Percentiles rank a stretch among this genome's conserved stretches.
Evolutionary conservation across 345 rosid genomes (phyloP).

Genomic region (Adansonia digitata): DNA sequence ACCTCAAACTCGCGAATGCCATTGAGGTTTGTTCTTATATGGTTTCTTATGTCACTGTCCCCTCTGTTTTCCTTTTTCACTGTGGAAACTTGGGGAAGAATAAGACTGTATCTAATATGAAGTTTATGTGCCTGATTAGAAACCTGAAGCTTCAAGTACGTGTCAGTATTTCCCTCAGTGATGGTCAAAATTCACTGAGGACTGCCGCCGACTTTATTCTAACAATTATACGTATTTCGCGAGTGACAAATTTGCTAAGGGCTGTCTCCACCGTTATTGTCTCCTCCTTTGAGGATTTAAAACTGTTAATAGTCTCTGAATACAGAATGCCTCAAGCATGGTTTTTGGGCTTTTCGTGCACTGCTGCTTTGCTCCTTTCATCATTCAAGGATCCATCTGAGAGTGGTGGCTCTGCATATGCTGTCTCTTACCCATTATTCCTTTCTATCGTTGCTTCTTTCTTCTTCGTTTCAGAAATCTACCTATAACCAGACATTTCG

Average conservation of each 20-base stretch:
- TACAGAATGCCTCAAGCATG: not conserved
- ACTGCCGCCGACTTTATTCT: not conserved
- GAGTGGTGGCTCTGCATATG: not conserved
- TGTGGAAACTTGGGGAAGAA: not conserved
- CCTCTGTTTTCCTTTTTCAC: too few relatives aligned
- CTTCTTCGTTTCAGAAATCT: not conserved
- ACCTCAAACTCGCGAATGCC: conserved; percentile 60
- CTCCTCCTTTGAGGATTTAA: not conserved
- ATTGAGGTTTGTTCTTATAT: conserved; percentile 53
- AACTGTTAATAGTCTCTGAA: not conserved
- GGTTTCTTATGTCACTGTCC: not conserved
- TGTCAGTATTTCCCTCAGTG: not conserved
- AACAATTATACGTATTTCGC: not conserved
- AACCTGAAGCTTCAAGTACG: not conserved
- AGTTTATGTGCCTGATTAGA: not conserved
- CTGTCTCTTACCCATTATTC: not conserved
- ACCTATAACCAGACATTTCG: not conserved
- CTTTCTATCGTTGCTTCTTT: not conserved
- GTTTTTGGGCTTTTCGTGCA: not conserved
- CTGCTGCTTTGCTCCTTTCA: not conserved
- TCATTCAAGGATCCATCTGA: not conserved
- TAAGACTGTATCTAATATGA: not conserved
- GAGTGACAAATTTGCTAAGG: not conserved
- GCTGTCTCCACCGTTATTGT: not conserved
- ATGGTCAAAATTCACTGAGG: not conserved